These are phyloP conservation scores for Pythium brachiatum DNA, from an alignment of 352 stramenopile genomes.

Conservation along the genomic window DNA sequence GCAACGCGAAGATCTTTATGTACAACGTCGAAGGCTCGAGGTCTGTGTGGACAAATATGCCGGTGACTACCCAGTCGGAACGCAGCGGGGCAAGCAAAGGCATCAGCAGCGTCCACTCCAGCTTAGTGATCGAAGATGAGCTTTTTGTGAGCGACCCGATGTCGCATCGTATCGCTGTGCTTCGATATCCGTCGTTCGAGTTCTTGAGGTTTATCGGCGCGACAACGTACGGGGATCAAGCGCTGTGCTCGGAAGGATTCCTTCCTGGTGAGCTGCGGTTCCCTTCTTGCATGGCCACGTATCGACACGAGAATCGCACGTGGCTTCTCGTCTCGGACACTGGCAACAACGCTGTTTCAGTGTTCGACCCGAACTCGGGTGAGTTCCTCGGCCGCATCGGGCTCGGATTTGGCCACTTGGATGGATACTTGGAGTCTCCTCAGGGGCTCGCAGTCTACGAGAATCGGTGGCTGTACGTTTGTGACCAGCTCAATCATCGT, in stretches of 20 bases:
- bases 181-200: constrained; percentile 28
- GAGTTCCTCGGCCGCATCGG: constrained; percentile 44
- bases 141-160: constrained; percentile 54
- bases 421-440: constrained; percentile 51
- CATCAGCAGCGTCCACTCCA: constrained; percentile 9
- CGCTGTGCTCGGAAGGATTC: constrained; percentile 45
- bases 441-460: constrained; percentile 49
- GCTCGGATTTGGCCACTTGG: constrained; percentile 47
- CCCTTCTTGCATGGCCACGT: constrained; percentile 40
- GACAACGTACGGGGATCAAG: constrained; percentile 53
- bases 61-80: not conserved
- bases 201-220: constrained; percentile 51
- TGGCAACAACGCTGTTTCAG: constrained; percentile 55
- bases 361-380: constrained; percentile 44
- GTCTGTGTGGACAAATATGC: constrained; percentile 37
- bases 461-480: constrained; percentile 44
- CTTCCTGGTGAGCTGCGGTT: constrained; percentile 47
- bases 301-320: not conserved
- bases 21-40: constrained; percentile 56
- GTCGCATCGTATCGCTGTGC: constrained; percentile 49
- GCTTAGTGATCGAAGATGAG: constrained; percentile 1
- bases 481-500: constrained; percentile 69
- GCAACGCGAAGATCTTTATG: constrained; percentile 42
- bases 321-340: constrained; percentile 52
- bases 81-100: constrained; percentile 3